Percentiles rank a stretch among this genome's conserved stretches.
phyloP scores from a whole-genome alignment of 2,329 filamentous ascomycete genomes.

The Aspergillus fijiensis region DNA sequence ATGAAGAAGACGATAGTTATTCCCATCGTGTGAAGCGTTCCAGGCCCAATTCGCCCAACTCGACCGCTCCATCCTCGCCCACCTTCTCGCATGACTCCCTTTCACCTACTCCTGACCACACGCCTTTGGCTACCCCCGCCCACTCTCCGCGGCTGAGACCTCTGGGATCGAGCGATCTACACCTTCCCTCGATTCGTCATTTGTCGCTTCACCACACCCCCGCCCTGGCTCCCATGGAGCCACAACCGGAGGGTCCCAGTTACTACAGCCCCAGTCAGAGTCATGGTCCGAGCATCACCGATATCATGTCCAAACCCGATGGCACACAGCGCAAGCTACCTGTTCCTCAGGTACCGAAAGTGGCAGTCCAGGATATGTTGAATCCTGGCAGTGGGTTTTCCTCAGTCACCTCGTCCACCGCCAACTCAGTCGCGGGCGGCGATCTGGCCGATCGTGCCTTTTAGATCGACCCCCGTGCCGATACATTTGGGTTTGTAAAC shows the following conservation, averaged over 20 bases:
- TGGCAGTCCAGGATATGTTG: slow-evolving; percentile 81
- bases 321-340: slow-evolving; percentile 87
- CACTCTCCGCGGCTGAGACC: slow-evolving; percentile 90
- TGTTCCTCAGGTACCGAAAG: slow-evolving; percentile 82
- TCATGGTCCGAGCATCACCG: slow-evolving; percentile 76
- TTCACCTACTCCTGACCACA: slow-evolving; percentile 94
- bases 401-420: slow-evolving; percentile 74
- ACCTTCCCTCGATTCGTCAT: slow-evolving; percentile 82
- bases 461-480: slow-evolving; percentile 24
- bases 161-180: slow-evolving; percentile 67
- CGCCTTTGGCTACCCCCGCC: slow-evolving; percentile 93
- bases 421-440: slow-evolving; percentile 72
- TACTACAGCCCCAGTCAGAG: slow-evolving; percentile 57
- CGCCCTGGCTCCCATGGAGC: slow-evolving; percentile 70
- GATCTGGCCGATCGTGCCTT: slow-evolving; percentile 60
- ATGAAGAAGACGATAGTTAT: slow-evolving; percentile 74
- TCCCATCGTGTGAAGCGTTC: slow-evolving; percentile 78
- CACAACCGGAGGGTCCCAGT: slow-evolving; percentile 59
- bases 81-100: slow-evolving; percentile 95
- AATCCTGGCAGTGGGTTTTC: slow-evolving; percentile 65
- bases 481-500: slow-evolving; percentile 13
- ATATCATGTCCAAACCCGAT: slow-evolving; percentile 88
- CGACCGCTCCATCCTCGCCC: slow-evolving; percentile 90
- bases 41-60: slow-evolving; percentile 88
- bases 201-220: slow-evolving; percentile 66